Evolutionary conservation across 2,329 filamentous ascomycete genomes (phyloP), one percentile per base, ranked within the genome.

Genomic region (Decorospora gaudefroyi): DNA sequence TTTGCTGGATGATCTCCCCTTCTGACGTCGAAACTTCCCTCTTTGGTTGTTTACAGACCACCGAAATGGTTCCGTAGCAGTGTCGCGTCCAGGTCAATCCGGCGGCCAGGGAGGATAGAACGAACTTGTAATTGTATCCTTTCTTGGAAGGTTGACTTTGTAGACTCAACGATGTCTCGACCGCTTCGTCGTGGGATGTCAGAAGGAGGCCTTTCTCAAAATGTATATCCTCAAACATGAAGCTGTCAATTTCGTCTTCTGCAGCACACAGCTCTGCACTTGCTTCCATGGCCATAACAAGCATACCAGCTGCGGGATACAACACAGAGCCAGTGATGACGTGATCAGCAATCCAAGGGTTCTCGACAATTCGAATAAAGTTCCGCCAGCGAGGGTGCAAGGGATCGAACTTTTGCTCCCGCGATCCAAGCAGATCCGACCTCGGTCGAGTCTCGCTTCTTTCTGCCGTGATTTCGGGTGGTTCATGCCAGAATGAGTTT

Each of bases 261-360:
- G n/a, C n/a, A n/a, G n/a, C n/a, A n/a, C n/a, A n/a, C n/a, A n/a
- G n/a, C n/a, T n/a, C n/a, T 33, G 32, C 10, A 42, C 33, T n/a
- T 4, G 49, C 54, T 15, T 60, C 57, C 9, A 60, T 51, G 1
- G 67, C 69, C 64, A 76, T 74, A 10, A 65, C 62, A 1, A 77
- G 42, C 40, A 74, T 76, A 0, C 67, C 75, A 0, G 75, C 72
- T 1, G 55, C 70, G 0, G 77, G 77, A 28, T 75, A 76, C 1
- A 78, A 53, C 1, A 72, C 55, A 5, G 70, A 58, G 6, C 46
- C 46, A 6, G 51, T 19, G 8, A 60, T 21, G 1, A 31, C 31
- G 28, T 59, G 56, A 29, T 53, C 56, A 6, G 26, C 13, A 3
- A 57, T 23, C 56, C 56, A 59, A 2, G 43, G 38, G 3, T 53